Conservation (phyloP, 1,284 basidiomycete species). For the Heterobasidion parviporum region DNA sequence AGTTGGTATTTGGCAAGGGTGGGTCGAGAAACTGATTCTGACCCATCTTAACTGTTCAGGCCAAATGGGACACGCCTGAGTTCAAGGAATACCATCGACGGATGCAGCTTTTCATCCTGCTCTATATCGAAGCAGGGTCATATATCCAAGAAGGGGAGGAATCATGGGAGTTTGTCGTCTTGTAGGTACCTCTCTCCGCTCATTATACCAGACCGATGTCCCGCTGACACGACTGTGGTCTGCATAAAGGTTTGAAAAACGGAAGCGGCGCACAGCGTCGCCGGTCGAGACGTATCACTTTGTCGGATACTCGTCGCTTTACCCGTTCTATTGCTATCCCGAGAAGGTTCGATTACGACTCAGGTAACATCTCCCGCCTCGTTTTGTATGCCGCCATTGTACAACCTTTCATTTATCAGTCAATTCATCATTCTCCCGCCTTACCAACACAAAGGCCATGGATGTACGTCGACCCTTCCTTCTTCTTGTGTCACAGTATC, state of each 20-base stretch:
- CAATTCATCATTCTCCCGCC: slow-evolving; percentile 94
- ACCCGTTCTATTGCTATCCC: slow-evolving; percentile 91
- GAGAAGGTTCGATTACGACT: slow-evolving; percentile 79
- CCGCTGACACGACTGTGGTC: background rate
- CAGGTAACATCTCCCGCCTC: slow-evolving; percentile 41
- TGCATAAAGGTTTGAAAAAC: slow-evolving; percentile 68
- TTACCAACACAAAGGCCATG: slow-evolving; percentile 86
- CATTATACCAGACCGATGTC: background rate
- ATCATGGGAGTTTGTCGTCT: slow-evolving; percentile 78
- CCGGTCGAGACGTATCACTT: slow-evolving; percentile 75
- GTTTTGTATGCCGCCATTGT: background rate
- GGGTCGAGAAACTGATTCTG: background rate
- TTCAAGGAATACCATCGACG: slow-evolving; percentile 90
- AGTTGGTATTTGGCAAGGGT: slow-evolving; percentile 19
- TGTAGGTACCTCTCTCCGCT: slow-evolving; percentile 41
- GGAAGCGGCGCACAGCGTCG: slow-evolving; percentile 47
- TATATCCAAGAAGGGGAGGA: slow-evolving; percentile 90
- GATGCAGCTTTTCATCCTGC: slow-evolving; percentile 91
- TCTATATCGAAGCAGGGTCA: slow-evolving; percentile 94
- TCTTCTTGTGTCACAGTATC: background rate
- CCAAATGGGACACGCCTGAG: slow-evolving; percentile 81
- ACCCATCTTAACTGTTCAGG: slow-evolving; percentile 29
- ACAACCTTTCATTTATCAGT: slow-evolving; percentile 26
- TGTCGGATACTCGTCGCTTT: slow-evolving; percentile 85
- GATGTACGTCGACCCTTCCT: slow-evolving; percentile 51